These are phyloP conservation scores for Medicago lupulina DNA, from an alignment of 306 rosid genomes.

Conservation along the genomic window DNA sequence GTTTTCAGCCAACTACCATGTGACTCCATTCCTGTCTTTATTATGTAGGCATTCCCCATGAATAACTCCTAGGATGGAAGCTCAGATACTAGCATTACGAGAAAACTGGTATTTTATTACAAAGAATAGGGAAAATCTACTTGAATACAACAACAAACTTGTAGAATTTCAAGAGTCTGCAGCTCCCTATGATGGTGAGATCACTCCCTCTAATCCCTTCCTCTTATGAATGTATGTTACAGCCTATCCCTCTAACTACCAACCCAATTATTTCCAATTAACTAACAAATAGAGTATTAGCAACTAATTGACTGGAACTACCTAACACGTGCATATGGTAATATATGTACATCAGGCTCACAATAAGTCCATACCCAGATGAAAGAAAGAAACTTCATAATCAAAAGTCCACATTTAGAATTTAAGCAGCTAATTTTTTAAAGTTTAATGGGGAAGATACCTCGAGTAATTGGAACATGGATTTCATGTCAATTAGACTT, in stretches of 20 bases:
- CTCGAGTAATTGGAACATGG: slow-evolving; percentile 98
- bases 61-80: background rate
- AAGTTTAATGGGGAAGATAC: slow-evolving; percentile 53
- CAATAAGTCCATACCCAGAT: slow-evolving; percentile 3
- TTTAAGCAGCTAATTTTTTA: slow-evolving; percentile 16
- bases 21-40: background rate
- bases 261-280: slow-evolving; percentile 2
- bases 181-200: background rate
- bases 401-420: slow-evolving; percentile 11
- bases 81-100: slow-evolving; percentile 2
- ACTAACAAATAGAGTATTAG: background rate
- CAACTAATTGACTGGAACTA: background rate
- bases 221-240: background rate
- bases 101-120: slow-evolving; percentile 19
- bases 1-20: background rate
- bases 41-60: background rate
- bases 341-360: slow-evolving; percentile 12
- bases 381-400: slow-evolving; percentile 32
- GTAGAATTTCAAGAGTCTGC: background rate
- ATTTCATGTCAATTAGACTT: slow-evolving; percentile 94
- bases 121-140: background rate
- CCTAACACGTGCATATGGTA: background rate
- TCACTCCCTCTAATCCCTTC: background rate
- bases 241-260: slow-evolving; percentile 5
- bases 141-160: background rate